Conservation (phyloP, 352 stramenopile species). For the Thraustochytrium striatum region DNA sequence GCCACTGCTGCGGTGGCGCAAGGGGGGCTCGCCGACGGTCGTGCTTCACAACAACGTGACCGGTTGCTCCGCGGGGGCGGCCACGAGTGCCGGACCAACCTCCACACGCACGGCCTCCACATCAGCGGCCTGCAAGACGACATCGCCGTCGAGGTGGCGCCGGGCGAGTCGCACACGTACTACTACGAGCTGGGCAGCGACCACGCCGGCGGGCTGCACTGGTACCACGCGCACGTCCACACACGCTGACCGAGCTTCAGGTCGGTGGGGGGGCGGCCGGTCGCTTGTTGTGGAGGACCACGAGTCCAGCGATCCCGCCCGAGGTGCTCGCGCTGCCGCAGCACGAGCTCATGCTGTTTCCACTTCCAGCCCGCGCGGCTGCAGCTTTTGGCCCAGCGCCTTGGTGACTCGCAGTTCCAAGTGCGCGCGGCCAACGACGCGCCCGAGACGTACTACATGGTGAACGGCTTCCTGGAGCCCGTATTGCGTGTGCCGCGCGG, state of each 20-base stretch:
- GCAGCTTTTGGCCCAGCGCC: too few species aligned
- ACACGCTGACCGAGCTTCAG: conserved; percentile 64
- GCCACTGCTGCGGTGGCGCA: neutral
- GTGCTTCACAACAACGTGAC: neutral
- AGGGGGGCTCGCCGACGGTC: neutral
- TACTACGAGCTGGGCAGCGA: conserved; percentile 48
- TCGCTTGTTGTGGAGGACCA: conserved; percentile 55
- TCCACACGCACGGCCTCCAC: conserved; percentile 28
- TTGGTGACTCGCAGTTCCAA: too few species aligned
- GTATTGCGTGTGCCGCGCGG: too few species aligned
- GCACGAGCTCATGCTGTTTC: neutral
- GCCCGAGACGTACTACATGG: too few species aligned
- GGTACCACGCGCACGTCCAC: conserved; percentile 57
- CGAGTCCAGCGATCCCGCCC: neutral
- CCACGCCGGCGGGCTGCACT: conserved; percentile 53
- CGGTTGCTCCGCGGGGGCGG: neutral
- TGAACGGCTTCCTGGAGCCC: too few species aligned
- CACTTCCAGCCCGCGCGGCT: too few species aligned
- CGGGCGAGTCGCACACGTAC: conserved; percentile 46
- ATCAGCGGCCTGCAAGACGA: conserved; percentile 18
- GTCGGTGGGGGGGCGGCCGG: conserved; percentile 66
- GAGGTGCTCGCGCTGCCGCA: neutral
- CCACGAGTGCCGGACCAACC: conserved; percentile 10
- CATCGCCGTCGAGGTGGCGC: neutral
- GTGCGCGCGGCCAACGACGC: too few species aligned